phyloP scores from a whole-genome alignment of 441 rosid genomes.

The Populus hybrid region DNA sequence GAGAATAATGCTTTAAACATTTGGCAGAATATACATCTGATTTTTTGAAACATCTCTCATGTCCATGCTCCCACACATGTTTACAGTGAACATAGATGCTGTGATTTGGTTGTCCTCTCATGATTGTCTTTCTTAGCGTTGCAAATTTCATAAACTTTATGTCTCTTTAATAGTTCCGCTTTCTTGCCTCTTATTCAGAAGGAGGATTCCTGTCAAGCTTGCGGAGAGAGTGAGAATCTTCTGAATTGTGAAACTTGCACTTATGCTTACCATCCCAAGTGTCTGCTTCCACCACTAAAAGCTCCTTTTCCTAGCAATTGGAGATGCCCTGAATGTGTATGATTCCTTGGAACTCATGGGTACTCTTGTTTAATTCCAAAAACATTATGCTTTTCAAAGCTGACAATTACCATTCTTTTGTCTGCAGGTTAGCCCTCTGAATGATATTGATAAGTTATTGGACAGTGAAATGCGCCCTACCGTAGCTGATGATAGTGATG shows the following conservation, averaged over 20 bases:
- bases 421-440: slow-evolving; percentile 92
- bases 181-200: slow-evolving; percentile 38
- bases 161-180: background rate
- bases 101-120: background rate
- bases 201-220: slow-evolving; percentile 88
- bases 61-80: background rate
- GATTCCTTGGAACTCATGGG: slow-evolving; percentile 24
- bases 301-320: slow-evolving; percentile 64
- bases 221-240: slow-evolving; percentile 75
- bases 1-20: background rate
- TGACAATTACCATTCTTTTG: slow-evolving; percentile 22
- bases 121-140: background rate
- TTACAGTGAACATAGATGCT: background rate
- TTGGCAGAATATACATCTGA: background rate
- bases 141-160: background rate
- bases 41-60: background rate
- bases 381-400: slow-evolving; percentile 11
- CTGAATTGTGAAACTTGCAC: slow-evolving; percentile 82
- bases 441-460: slow-evolving; percentile 90
- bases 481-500: slow-evolving; percentile 61
- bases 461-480: slow-evolving; percentile 97
- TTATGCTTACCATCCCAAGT: slow-evolving; percentile 80
- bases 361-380: background rate
- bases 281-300: slow-evolving; percentile 81
- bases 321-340: slow-evolving; percentile 99